These are phyloP conservation scores for Nevesoporus exiguus DNA, from an alignment of 768 basidiomycete species.

Conservation along the genomic window DNA sequence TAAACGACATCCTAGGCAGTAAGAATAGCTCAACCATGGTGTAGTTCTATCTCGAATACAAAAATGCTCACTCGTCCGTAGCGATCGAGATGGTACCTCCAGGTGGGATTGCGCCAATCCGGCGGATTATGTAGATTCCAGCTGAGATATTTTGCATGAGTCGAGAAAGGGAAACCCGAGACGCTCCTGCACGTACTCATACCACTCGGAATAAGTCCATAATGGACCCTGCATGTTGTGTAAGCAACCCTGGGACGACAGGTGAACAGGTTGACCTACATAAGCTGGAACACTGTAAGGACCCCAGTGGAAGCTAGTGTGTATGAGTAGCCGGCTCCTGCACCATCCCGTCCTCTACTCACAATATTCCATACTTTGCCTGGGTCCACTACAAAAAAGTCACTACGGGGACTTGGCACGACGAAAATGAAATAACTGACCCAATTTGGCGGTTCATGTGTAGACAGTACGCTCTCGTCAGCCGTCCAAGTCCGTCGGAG, in stretches of 20 bases:
- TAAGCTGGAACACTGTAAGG: conserved; percentile 47
- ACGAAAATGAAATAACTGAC: conserved; percentile 27
- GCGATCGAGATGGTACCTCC: conserved; percentile 46
- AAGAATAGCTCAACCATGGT: background rate
- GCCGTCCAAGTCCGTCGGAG: conserved; percentile 41
- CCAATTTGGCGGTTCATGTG: conserved; percentile 56
- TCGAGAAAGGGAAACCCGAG: background rate
- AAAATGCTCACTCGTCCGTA: conserved; percentile 40
- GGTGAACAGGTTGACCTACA: conserved; percentile 14
- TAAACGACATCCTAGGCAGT: conserved; percentile 42
- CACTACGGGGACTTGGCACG: background rate
- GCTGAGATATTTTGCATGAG: conserved; percentile 19
- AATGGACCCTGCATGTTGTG: conserved; percentile 34
- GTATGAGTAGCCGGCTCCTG: background rate
- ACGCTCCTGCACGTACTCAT: conserved; percentile 37
- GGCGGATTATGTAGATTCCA: conserved; percentile 39
- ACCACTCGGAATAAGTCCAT: conserved; percentile 52
- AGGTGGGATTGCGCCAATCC: conserved; percentile 39
- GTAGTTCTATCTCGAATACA: background rate
- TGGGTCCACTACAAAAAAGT: conserved; percentile 40
- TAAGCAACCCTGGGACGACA: background rate
- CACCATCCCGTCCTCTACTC: conserved; percentile 14
- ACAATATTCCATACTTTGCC: conserved; percentile 59
- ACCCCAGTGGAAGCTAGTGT: conserved; percentile 47
- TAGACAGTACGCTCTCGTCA: conserved; percentile 34